A percentile compares a stretch with the other conserved stretches of the same genome.
Evolutionary conservation across 371 early-diverging fungal species (phyloP).

Genomic region (Rhizomucor pusillus): DNA sequence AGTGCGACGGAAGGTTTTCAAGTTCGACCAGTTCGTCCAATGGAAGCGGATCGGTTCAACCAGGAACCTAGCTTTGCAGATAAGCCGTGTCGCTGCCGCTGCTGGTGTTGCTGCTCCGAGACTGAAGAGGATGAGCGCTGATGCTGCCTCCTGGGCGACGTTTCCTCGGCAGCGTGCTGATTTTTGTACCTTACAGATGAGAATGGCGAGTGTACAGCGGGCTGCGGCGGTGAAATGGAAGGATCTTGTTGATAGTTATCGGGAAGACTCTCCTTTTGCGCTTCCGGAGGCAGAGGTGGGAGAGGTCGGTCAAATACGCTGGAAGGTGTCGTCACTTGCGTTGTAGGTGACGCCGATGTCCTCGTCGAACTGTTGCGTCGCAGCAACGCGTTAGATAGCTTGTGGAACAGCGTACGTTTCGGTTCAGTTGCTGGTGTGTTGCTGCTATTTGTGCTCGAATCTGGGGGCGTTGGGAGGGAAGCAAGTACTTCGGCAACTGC

Average conservation of each 20-base stretch:
- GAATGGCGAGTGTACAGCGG: background rate
- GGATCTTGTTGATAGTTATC: background rate
- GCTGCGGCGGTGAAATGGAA: background rate
- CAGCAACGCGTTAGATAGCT: conserved; percentile 17
- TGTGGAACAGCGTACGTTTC: conserved; percentile 13
- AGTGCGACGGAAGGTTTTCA: background rate
- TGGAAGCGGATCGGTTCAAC: conserved; percentile 19
- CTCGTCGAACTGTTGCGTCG: conserved; percentile 3
- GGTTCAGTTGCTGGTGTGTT: conserved; percentile 2
- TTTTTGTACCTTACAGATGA: conserved; percentile 3
- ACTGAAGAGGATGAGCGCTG: conserved; percentile 8
- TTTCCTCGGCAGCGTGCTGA: conserved; percentile 4
- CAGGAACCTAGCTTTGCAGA: conserved; percentile 12
- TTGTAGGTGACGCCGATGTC: background rate
- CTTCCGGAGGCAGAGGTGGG: conserved; percentile 12
- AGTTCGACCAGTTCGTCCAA: conserved; percentile 1
- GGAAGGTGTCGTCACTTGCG: background rate
- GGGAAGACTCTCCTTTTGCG: conserved; percentile 2
- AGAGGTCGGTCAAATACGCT: conserved; percentile 4
- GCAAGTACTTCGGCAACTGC: background rate
- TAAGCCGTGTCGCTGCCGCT: conserved; percentile 4
- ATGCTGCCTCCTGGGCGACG: conserved; percentile 6
- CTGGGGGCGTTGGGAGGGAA: background rate
- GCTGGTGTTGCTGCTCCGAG: background rate
- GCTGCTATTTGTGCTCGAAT: background rate